phyloP scores from a whole-genome alignment of 2,329 filamentous ascomycete species.

The Cladobotryum protrusum region DNA sequence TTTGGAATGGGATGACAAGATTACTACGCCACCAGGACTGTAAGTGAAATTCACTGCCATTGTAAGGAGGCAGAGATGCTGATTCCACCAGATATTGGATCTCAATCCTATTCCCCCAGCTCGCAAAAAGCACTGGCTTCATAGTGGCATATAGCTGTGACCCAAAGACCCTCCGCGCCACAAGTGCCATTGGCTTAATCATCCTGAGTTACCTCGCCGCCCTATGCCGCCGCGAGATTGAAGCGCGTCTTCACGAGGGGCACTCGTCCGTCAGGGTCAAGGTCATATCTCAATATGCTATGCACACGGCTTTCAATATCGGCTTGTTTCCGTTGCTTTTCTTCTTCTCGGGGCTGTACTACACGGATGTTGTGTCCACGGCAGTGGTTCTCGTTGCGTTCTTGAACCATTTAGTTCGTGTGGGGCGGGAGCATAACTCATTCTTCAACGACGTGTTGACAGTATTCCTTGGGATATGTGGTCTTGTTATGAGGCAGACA shows the following conservation, averaged over 20 bases:
- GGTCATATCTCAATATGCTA: slow-evolving; percentile 33
- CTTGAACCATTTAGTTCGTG: slow-evolving; percentile 44
- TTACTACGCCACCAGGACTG: slow-evolving; percentile 91
- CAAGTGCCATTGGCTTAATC: slow-evolving; percentile 38
- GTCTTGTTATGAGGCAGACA: slow-evolving; percentile 80
- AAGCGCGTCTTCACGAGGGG: slow-evolving; percentile 32
- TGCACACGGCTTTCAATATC: slow-evolving; percentile 69
- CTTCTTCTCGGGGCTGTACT: slow-evolving; percentile 94
- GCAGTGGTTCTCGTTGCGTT: slow-evolving; percentile 68
- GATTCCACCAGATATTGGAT: slow-evolving; percentile 37
- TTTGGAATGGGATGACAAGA: slow-evolving; percentile 86
- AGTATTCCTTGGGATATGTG: slow-evolving; percentile 53
- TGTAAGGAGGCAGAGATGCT: background rate
- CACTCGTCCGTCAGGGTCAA: slow-evolving; percentile 14
- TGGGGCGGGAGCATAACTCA: slow-evolving; percentile 27
- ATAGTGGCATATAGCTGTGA: slow-evolving; percentile 20
- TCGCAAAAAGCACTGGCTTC: slow-evolving; percentile 11
- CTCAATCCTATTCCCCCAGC: slow-evolving; percentile 27
- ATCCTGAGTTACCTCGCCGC: slow-evolving; percentile 41
- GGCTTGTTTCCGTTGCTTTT: slow-evolving; percentile 83
- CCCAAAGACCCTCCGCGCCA: slow-evolving; percentile 36
- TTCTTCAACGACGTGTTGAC: slow-evolving; percentile 36
- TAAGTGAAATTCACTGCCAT: slow-evolving; percentile 33
- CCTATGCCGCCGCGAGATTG: slow-evolving; percentile 47
- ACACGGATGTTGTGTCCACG: slow-evolving; percentile 85